Conservation (phyloP, 768 basidiomycete genomes). For the Tricholoma saponaceum region DNA sequence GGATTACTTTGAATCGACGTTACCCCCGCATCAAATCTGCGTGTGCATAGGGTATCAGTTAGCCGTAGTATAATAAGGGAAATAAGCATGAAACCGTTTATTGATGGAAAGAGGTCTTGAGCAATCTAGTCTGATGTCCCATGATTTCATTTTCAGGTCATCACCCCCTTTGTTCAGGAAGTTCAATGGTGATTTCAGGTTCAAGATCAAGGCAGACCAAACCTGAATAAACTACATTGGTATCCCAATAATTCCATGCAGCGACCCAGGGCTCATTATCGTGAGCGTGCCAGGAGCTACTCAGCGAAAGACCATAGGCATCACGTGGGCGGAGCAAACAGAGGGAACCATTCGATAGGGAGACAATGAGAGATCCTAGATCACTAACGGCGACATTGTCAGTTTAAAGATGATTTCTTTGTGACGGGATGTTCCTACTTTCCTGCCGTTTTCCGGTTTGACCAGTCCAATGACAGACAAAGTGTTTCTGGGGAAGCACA, state of each 20-base stretch:
- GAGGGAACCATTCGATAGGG: slow-evolving; percentile 76
- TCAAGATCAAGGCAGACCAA: background rate
- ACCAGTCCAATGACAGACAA: slow-evolving; percentile 94
- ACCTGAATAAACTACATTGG: slow-evolving; percentile 83
- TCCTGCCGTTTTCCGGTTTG: slow-evolving; percentile 54
- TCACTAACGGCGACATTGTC: slow-evolving; percentile 28
- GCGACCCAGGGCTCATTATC: slow-evolving; percentile 94
- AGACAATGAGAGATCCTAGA: slow-evolving; percentile 64
- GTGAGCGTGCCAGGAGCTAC: slow-evolving; percentile 78
- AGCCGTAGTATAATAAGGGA: background rate
- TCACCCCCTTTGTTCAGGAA: slow-evolving; percentile 68
- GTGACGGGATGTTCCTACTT: slow-evolving; percentile 30
- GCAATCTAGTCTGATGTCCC: slow-evolving; percentile 78
- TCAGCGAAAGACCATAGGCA: slow-evolving; percentile 38
- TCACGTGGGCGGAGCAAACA: slow-evolving; percentile 54
- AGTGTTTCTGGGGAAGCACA: slow-evolving; percentile 56
- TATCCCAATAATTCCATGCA: slow-evolving; percentile 87
- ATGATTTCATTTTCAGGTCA: slow-evolving; percentile 83
- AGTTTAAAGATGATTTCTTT: background rate
- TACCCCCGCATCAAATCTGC: slow-evolving; percentile 88
- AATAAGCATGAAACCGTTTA: slow-evolving; percentile 46
- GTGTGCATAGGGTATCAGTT: background rate
- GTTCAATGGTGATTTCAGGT: slow-evolving; percentile 7
- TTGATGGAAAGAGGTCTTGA: slow-evolving; percentile 63
- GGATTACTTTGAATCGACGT: slow-evolving; percentile 88